Evolutionary conservation across 257 asterid genomes (phyloP), one percentile per base, ranked within the genome.

Genomic region (Coffea eugenioides): DNA sequence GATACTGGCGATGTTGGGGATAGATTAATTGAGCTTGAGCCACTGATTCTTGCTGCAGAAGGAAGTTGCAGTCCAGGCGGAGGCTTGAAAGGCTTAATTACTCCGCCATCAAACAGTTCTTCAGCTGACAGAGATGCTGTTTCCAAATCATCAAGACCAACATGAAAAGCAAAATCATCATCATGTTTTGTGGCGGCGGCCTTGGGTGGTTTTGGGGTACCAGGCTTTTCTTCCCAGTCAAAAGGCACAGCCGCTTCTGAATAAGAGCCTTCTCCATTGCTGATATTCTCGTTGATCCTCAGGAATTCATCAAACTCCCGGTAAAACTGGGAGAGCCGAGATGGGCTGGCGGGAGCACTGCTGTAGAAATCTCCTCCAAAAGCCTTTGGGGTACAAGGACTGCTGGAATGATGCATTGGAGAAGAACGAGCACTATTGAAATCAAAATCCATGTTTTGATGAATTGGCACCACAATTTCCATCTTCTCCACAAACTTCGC

Each of bases 291-390:
- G 3, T 10, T 80, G 23, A 48, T 48, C 25, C 43, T 48, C 77
- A 79, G 69, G 46, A 83, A 82, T 67, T 83, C 86, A 3, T 89
- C 85, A 25, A 85, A 87, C 43, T 86, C 90, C 1, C 83, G 76
- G 59, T 85, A 86, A 62, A 90, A 86, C 21, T 77, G 88, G 61
- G 92, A 82, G 69, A 88, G 82, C 56, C 85, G 92, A 31, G 92
- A 77, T 20, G 98, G 98, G 81, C 93, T 90, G 0, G 94, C 49
- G 0, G 98, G 98, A 34, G 98, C 97, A 74, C 97, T 92, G 82
- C 81, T 82, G 74, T 92, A 94, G 83, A 80, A 88, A 0, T 84
- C 86, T 1, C 91, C 88, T 1, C 91, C 88, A 54, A 88, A 80
- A 11, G 84, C 77, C 57, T 76, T 83, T 3, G 93, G 92, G 0